These are phyloP conservation scores for Arthroderma sp. DNA, from an alignment of 2,329 filamentous ascomycete species.

Conservation along the genomic window DNA sequence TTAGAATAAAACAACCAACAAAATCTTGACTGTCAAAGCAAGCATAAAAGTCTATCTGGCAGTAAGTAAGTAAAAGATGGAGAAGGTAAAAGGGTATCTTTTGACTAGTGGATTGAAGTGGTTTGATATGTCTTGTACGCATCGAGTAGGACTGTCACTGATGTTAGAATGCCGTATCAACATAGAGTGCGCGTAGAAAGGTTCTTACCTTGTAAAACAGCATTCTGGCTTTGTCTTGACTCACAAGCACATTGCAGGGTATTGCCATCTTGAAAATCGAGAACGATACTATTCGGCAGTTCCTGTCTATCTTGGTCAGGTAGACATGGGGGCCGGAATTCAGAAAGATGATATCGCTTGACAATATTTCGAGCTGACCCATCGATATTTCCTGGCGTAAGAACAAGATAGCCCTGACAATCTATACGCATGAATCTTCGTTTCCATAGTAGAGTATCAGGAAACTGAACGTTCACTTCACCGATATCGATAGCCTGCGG, in stretches of 20 bases:
- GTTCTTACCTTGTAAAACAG: slow-evolving; percentile 38
- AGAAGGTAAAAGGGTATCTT: no score
- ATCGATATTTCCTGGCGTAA: slow-evolving; percentile 56
- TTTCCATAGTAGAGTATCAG: slow-evolving; percentile 93
- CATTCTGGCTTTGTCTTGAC: slow-evolving; percentile 40
- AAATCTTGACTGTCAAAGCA: no score
- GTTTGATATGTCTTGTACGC: no score
- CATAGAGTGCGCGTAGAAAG: neutral
- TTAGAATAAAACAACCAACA: no score
- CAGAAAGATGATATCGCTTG: slow-evolving; percentile 73
- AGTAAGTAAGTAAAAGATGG: no score
- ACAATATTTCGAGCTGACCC: slow-evolving; percentile 47
- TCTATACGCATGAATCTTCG: slow-evolving; percentile 79
- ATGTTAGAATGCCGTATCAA: neutral
- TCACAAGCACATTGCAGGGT: slow-evolving; percentile 52
- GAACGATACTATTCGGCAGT: slow-evolving; percentile 67
- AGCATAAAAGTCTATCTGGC: no score
- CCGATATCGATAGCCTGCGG: slow-evolving; percentile 57
- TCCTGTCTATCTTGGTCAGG: slow-evolving; percentile 90
- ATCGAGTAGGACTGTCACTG: slow-evolving; percentile 12
- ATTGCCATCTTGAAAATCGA: slow-evolving; percentile 49
- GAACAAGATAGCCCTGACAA: slow-evolving; percentile 65
- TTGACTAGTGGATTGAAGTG: no score
- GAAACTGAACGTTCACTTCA: slow-evolving; percentile 93
- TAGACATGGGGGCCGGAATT: slow-evolving; percentile 65